Evolutionary conservation across 371 early-diverging fungal species (phyloP).

Genomic region (Blakeslea trispora): DNA sequence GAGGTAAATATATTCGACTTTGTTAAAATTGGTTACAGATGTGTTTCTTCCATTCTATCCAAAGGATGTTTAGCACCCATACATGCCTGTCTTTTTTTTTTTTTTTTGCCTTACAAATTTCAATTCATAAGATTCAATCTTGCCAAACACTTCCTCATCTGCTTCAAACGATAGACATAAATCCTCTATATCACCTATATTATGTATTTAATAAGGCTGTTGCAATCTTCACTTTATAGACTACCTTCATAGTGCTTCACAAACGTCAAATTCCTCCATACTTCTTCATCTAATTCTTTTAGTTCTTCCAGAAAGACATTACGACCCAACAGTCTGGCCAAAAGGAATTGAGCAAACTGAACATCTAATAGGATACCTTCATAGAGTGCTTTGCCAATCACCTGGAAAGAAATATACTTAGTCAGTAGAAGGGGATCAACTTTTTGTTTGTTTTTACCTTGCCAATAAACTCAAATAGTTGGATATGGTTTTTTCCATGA

Average conservation of each 20-base stretch:
- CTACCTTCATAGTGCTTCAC: conserved; percentile 75
- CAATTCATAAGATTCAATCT: conserved; percentile 46
- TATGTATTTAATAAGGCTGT: conserved; percentile 22
- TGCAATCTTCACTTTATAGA: conserved; percentile 22
- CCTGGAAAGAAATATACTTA: conserved; percentile 15
- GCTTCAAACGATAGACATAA: conserved; percentile 70
- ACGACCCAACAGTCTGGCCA: conserved; percentile 79
- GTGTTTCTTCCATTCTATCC: conserved; percentile 60
- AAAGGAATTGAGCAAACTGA: conserved; percentile 85
- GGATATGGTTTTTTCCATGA: conserved; percentile 55
- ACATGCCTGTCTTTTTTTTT: not conserved
- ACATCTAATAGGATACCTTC: conserved; percentile 88
- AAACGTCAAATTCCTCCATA: conserved; percentile 79
- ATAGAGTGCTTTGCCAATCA: conserved; percentile 89
- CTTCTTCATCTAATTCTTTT: conserved; percentile 76
- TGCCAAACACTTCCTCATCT: conserved; percentile 61
- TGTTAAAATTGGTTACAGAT: conserved; percentile 78
- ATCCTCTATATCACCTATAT: conserved; percentile 48
- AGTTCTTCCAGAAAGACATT: conserved; percentile 81
- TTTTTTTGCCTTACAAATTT: conserved; percentile 40
- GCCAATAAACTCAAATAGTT: conserved; percentile 81
- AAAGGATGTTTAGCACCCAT: too few species aligned
- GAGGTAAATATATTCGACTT: conserved; percentile 80
- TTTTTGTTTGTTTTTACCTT: conserved; percentile 33
- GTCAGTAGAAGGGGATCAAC: too few species aligned